Conservation (phyloP, 768 basidiomycete species). For the Tricholoma sp. region DNA sequence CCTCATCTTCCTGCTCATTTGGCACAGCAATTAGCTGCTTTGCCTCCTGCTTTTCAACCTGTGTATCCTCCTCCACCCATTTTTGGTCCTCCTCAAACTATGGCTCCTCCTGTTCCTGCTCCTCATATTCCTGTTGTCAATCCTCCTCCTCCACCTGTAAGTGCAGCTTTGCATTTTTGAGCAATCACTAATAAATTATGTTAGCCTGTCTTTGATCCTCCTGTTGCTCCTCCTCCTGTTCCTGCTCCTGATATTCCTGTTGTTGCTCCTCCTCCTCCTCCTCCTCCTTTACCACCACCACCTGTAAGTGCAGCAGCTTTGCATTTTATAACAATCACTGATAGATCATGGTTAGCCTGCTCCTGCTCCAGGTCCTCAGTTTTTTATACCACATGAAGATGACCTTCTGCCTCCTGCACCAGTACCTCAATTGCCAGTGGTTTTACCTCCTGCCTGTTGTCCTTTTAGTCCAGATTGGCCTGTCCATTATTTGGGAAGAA, state of each 20-base stretch:
- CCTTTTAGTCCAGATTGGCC: slow-evolving; percentile 7
- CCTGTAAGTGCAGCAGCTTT: too few relatives aligned
- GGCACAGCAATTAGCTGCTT: neutral
- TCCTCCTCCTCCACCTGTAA: neutral
- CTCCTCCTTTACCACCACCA: neutral
- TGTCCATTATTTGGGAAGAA: too few relatives aligned
- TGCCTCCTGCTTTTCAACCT: neutral
- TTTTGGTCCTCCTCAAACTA: too few relatives aligned
- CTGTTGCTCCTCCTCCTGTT: neutral
- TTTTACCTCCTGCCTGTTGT: slow-evolving; percentile 6
- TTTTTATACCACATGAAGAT: neutral
- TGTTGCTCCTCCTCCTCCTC: neutral
- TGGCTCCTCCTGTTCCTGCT: neutral
- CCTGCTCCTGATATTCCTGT: too few relatives aligned
- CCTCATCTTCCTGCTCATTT: neutral
- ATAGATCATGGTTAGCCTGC: neutral
- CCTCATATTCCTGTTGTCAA: neutral
- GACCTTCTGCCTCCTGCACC: neutral
- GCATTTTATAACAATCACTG: too few relatives aligned
- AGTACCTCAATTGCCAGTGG: neutral
- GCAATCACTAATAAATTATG: too few relatives aligned
- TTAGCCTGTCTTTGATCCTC: neutral
- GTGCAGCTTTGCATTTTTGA: too few relatives aligned
- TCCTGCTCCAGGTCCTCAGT: neutral
- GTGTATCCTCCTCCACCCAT: neutral